Conservation (phyloP, 2,329 filamentous ascomycete species). For the Aureobasidium sp. region DNA sequence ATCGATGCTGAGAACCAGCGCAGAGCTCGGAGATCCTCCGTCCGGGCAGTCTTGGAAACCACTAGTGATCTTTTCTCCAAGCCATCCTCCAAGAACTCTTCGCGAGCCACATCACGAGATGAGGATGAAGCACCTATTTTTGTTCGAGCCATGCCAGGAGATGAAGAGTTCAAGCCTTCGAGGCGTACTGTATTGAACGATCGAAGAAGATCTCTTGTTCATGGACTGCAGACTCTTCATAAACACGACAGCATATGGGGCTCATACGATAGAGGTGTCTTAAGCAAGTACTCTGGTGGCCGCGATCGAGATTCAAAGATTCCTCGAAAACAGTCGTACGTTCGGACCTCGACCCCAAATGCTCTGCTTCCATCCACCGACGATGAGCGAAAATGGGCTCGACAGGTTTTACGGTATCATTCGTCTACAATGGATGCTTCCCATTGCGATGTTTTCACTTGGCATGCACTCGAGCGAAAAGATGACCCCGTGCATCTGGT, state of each 20-base stretch:
- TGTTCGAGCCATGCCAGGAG: conserved; percentile 7
- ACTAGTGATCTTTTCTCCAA: conserved; percentile 4
- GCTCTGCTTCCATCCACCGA: conserved; percentile 3
- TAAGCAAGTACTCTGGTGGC: conserved; percentile 10
- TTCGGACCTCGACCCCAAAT: conserved; percentile 4
- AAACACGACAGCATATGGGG: conserved; percentile 3
- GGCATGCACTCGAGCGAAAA: conserved; percentile 9
- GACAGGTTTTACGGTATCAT: background rate
- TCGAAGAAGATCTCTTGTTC: conserved; percentile 9
- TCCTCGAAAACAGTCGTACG: conserved; percentile 4
- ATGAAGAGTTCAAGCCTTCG: conserved; percentile 8
- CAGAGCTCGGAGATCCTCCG: conserved; percentile 5
- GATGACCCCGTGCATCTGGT: conserved; percentile 10
- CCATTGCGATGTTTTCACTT: conserved; percentile 7
- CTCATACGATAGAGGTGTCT: background rate
- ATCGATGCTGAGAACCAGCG: conserved; percentile 6
- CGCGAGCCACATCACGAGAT: background rate
- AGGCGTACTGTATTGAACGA: background rate
- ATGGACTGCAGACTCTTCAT: conserved; percentile 1
- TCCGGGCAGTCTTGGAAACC: background rate
- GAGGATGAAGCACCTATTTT: background rate
- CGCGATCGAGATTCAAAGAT: conserved; percentile 9
- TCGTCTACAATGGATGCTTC: conserved; percentile 1
- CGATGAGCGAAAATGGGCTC: background rate
- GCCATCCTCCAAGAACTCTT: background rate